These are phyloP conservation scores for Alternaria alternata DNA, from an alignment of 2,329 filamentous ascomycete species.

Conservation along the genomic window DNA sequence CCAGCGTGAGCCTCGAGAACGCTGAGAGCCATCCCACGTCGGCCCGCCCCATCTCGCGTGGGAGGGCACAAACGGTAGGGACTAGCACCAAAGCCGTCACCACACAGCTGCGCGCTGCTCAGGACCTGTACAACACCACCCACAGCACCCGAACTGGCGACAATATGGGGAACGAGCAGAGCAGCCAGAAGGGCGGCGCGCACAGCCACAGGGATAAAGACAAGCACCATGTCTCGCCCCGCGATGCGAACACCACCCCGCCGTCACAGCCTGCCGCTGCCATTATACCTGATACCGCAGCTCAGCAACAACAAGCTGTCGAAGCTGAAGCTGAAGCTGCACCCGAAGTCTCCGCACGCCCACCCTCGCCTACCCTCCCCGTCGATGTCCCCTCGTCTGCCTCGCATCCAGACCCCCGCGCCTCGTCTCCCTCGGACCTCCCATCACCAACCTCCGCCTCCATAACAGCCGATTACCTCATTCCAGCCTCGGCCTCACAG, in stretches of 20 bases:
- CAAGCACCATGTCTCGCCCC: constrained; percentile 15
- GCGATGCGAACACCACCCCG: neutral
- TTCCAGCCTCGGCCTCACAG: constrained; percentile 46
- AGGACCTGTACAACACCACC: constrained; percentile 30
- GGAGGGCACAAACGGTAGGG: constrained; percentile 38
- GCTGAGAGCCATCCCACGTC: constrained; percentile 43
- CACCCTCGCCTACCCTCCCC: constrained; percentile 45
- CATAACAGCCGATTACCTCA: constrained; percentile 49
- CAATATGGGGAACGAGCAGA: constrained; percentile 54
- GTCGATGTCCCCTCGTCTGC: constrained; percentile 50
- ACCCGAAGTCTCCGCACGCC: constrained; percentile 7
- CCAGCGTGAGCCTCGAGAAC: constrained; percentile 49
- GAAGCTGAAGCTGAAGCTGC: neutral
- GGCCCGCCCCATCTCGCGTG: constrained; percentile 37
- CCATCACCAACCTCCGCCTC: constrained; percentile 38
- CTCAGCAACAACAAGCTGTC: neutral
- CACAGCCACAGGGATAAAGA: constrained; percentile 11
- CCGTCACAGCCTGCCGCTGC: constrained; percentile 1
- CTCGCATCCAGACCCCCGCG: constrained; percentile 27
- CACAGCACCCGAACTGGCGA: neutral
- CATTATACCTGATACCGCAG: constrained; percentile 42
- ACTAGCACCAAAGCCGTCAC: constrained; percentile 33
- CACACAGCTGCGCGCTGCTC: constrained; percentile 42
- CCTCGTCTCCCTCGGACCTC: constrained; percentile 15
- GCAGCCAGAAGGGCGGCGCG: constrained; percentile 36